These are phyloP conservation scores for Fusarium bulbicola DNA, from an alignment of 2,329 filamentous ascomycete genomes.

Conservation along the genomic window DNA sequence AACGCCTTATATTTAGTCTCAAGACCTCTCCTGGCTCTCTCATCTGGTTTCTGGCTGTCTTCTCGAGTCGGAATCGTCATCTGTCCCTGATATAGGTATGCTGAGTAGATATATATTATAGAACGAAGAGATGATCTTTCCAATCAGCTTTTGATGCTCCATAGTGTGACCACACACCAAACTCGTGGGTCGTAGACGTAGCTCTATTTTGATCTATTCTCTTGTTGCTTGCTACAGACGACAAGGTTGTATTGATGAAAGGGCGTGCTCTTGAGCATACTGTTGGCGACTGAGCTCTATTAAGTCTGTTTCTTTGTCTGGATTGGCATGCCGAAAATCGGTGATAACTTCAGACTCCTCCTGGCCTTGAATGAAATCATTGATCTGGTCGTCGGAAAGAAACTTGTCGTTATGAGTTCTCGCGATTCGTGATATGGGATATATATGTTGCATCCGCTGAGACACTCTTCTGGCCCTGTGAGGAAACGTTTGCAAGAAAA, in stretches of 20 bases:
- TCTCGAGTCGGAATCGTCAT: background rate
- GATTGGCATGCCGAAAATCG: background rate
- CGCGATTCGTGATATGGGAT: too few relatives aligned
- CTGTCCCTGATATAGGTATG: background rate
- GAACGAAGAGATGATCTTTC: background rate
- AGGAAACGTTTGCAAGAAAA: background rate
- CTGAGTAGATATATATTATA: background rate
- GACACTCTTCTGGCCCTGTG: too few relatives aligned
- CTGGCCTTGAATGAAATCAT: background rate
- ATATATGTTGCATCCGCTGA: background rate
- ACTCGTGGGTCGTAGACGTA: background rate
- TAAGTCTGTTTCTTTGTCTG: background rate
- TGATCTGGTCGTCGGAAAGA: background rate
- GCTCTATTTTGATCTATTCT: background rate
- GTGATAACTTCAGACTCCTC: background rate
- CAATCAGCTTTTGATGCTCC: background rate
- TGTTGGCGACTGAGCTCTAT: background rate
- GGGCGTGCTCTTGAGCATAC: too few relatives aligned
- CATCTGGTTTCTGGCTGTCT: background rate
- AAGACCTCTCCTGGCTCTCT: background rate
- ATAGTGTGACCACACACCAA: background rate
- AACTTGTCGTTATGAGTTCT: background rate
- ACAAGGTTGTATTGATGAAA: background rate
- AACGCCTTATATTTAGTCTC: background rate
- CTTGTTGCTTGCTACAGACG: background rate